Percentiles rank a stretch among this genome's conserved stretches.
Conservation (phyloP, 257 asterid genomes). For the Nicotiana noctiflora region DNA sequence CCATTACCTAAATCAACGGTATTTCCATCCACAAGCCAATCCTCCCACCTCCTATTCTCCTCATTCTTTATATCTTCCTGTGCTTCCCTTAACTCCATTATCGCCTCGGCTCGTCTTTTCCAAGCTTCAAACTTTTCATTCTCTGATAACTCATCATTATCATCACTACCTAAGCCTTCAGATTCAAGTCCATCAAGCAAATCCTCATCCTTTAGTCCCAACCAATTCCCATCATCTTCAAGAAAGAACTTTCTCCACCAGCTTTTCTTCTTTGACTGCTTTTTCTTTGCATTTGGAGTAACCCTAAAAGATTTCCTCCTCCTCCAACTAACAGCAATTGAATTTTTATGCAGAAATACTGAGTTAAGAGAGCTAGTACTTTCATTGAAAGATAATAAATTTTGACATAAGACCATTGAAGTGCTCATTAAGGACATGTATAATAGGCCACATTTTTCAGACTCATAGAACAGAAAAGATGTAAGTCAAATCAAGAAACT, state of each 20-base stretch:
- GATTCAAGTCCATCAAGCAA: slow-evolving; percentile 53
- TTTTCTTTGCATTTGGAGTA: slow-evolving; percentile 64
- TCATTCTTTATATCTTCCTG: slow-evolving; percentile 75
- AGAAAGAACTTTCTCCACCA: slow-evolving; percentile 88
- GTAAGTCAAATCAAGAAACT: not conserved
- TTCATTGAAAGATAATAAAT: slow-evolving; percentile 34
- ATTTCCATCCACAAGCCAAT: slow-evolving; percentile 68
- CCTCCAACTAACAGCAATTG: slow-evolving; percentile 21
- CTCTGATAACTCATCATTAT: slow-evolving; percentile 48
- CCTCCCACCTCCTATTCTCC: slow-evolving; percentile 91
- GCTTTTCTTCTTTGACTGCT: slow-evolving; percentile 39
- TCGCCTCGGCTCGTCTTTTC: slow-evolving; percentile 90
- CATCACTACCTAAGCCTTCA: slow-evolving; percentile 26
- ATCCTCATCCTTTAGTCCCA: slow-evolving; percentile 78
- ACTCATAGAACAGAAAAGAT: not conserved
- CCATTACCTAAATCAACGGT: slow-evolving; percentile 35
- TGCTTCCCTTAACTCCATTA: slow-evolving; percentile 87
- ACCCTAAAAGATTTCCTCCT: slow-evolving; percentile 47
- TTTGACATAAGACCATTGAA: slow-evolving; percentile 61
- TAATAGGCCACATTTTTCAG: slow-evolving; percentile 57
- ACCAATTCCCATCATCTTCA: slow-evolving; percentile 85
- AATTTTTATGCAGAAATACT: slow-evolving; percentile 21
- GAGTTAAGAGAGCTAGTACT: slow-evolving; percentile 19
- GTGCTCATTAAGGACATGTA: slow-evolving; percentile 83
- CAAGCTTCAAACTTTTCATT: slow-evolving; percentile 91